A percentile compares a stretch with the other conserved stretches of the same genome.
phyloP scores from a whole-genome alignment of 2,329 filamentous ascomycete genomes.

The Sclerotinia trifoliorum region DNA sequence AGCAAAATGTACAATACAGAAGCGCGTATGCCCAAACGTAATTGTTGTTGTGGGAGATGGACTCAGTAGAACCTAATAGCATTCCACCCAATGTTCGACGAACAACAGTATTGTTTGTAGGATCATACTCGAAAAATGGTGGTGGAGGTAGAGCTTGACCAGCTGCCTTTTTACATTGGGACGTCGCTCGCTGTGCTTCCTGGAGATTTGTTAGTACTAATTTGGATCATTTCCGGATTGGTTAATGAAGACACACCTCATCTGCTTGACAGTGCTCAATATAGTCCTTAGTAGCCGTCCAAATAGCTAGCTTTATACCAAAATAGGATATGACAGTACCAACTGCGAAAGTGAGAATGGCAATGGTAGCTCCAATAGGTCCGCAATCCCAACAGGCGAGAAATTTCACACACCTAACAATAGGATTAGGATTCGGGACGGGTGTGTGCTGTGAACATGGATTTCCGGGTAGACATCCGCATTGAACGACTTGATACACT shows the following conservation, averaged over 20 bases:
- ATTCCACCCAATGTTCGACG: background rate
- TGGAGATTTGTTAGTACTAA: background rate
- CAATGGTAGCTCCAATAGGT: background rate
- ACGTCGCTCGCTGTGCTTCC: constrained; percentile 6
- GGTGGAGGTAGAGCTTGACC: constrained; percentile 1
- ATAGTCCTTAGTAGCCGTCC: constrained; percentile 15
- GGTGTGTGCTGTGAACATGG: background rate
- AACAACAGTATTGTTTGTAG: background rate
- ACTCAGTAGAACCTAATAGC: background rate
- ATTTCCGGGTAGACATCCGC: background rate
- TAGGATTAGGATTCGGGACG: background rate
- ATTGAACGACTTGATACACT: background rate
- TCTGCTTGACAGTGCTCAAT: constrained; percentile 11
- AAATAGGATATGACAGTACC: background rate
- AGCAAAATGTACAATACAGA: background rate
- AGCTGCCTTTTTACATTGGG: constrained; percentile 10
- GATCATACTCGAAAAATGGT: constrained; percentile 2
- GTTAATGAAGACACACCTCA: background rate
- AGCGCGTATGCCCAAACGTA: background rate
- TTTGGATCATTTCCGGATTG: background rate
- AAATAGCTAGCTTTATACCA: background rate
- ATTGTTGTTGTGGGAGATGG: background rate
- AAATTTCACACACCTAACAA: background rate
- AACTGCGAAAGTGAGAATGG: background rate
- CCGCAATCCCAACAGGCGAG: constrained; percentile 3